Evolutionary conservation across 805 yeast species (phyloP).

Genomic region (Isabelozyma rhagii): DNA sequence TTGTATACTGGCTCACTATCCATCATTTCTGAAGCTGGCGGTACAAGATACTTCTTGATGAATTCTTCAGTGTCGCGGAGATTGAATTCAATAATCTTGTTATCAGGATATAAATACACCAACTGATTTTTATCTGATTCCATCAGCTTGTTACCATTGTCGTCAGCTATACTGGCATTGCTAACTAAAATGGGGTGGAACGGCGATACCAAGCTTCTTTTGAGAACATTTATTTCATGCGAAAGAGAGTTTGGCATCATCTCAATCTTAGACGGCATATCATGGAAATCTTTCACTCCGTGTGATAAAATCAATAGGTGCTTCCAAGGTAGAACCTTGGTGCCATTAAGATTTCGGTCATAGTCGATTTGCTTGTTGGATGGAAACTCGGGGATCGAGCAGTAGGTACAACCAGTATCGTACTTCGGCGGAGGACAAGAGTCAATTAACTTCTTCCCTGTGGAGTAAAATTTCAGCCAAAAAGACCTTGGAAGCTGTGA

Average conservation of each 20-base stretch:
- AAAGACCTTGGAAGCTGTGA: too few relatives aligned
- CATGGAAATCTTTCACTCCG: constrained; percentile 26
- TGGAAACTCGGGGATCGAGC: constrained; percentile 42
- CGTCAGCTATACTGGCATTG: constrained; percentile 24
- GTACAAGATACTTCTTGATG: constrained; percentile 35
- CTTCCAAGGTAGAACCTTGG: constrained; percentile 52
- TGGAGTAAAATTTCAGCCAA: too few relatives aligned
- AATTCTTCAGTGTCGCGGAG: constrained; percentile 30
- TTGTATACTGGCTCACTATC: constrained; percentile 17
- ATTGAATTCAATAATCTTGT: constrained; percentile 35
- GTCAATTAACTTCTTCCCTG: too few relatives aligned
- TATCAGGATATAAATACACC: constrained; percentile 57
- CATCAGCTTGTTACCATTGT: background rate
- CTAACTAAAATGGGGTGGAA: constrained; percentile 51
- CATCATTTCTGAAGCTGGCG: constrained; percentile 22
- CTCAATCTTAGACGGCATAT: constrained; percentile 54
- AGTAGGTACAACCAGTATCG: constrained; percentile 64
- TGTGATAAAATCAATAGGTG: constrained; percentile 55
- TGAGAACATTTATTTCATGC: constrained; percentile 31
- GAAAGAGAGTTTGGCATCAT: constrained; percentile 42
- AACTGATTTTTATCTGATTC: constrained; percentile 11
- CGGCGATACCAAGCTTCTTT: constrained; percentile 34
- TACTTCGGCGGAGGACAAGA: constrained; percentile 48
- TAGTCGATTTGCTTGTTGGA: constrained; percentile 38
- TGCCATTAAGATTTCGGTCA: constrained; percentile 38